phyloP scores from a whole-genome alignment of 495 filamentous ascomycete genomes.

The Apiosordaria backusii region DNA sequence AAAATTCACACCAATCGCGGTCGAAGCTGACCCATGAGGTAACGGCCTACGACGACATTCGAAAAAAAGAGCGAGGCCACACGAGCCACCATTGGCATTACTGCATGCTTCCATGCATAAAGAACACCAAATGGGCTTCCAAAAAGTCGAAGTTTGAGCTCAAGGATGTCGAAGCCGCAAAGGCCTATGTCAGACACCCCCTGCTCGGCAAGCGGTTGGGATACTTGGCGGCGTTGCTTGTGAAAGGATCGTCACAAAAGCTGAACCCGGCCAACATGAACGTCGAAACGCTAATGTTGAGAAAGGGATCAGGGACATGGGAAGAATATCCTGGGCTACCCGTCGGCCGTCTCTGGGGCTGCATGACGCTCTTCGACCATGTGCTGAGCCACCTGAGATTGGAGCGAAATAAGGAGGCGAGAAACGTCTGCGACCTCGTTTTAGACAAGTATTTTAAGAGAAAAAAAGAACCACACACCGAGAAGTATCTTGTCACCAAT shows the following conservation, averaged over 20 bases:
- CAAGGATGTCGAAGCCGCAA: neutral
- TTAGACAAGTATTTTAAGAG: neutral
- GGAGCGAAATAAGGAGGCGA: neutral
- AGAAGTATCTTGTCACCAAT: no score
- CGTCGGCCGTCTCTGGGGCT: neutral
- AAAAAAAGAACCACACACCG: neutral
- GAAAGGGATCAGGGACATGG: no score
- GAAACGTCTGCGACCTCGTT: neutral
- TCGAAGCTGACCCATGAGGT: neutral
- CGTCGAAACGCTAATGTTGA: neutral
- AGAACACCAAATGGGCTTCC: neutral
- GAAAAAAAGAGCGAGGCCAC: neutral
- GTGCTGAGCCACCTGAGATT: neutral
- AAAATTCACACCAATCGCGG: neutral
- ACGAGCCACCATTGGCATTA: neutral
- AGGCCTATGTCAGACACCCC: neutral
- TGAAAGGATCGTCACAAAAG: neutral
- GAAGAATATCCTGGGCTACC: neutral
- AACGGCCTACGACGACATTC: neutral
- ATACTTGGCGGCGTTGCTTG: neutral
- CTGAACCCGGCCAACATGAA: neutral
- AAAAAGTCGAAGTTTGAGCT: neutral
- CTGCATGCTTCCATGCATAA: neutral
- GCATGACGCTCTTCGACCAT: neutral
- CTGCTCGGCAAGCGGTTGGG: neutral